Conservation (phyloP, 2,329 filamentous ascomycete genomes). For the Fusarium sp. region DNA sequence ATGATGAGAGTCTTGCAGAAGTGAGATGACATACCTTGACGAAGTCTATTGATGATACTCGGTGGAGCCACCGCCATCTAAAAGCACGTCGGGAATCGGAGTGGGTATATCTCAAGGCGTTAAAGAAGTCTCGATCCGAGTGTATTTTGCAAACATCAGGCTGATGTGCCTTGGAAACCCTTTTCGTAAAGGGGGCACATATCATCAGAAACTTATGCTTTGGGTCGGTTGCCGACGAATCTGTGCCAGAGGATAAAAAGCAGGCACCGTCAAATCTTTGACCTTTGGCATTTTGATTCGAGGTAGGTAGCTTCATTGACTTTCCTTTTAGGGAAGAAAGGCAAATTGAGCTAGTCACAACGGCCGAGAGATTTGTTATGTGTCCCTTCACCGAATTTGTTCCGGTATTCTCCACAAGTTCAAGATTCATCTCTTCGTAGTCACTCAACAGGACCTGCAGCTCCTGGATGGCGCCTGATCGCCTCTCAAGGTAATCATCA, state of each 20-base stretch:
- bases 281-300: not conserved
- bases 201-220: conserved; percentile 13
- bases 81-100: not conserved
- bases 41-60: conserved; percentile 3
- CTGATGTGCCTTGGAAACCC: conserved; percentile 9
- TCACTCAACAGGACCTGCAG: not conserved
- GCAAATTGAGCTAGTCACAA: not conserved
- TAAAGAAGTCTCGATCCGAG: conserved; percentile 20
- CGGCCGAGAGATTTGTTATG: not conserved
- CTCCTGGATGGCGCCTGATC: not conserved
- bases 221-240: not conserved
- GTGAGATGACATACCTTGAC: not conserved
- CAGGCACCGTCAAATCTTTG: not conserved
- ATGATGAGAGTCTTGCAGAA: fast-evolving
- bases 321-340: not conserved
- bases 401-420: not conserved
- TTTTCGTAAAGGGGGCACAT: conserved; percentile 12
- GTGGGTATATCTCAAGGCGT: not conserved
- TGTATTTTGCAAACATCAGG: conserved; percentile 22
- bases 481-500: conserved; percentile 1
- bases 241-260: not conserved
- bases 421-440: not conserved
- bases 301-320: not conserved
- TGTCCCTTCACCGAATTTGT: not conserved
- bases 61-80: not conserved